A percentile compares a stretch with the other conserved stretches of the same genome.
Evolutionary conservation across 768 basidiomycete genomes (phyloP).

Genomic region (Pisolithus marmoratus): DNA sequence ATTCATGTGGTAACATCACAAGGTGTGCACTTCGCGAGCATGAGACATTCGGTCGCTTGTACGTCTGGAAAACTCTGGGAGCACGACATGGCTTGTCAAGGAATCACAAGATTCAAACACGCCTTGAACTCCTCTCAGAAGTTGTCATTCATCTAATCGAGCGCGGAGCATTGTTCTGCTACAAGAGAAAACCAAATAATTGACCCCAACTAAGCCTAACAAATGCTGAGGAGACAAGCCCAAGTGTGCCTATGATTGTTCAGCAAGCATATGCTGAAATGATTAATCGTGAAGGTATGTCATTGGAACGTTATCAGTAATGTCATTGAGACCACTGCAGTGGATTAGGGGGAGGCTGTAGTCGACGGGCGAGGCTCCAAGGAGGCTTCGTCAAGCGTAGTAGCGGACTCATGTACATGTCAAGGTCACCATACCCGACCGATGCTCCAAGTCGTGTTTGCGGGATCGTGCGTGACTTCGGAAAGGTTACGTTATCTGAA

Average conservation of each 20-base stretch:
- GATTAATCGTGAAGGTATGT: constrained; percentile 72
- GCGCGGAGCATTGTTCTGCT: constrained; percentile 82
- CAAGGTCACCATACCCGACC: too few relatives aligned
- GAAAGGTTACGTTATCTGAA: too few relatives aligned
- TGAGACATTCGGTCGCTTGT: constrained; percentile 76
- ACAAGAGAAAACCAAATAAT: constrained; percentile 44
- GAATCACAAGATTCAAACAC: constrained; percentile 45
- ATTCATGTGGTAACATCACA: constrained; percentile 66
- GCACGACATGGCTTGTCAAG: constrained; percentile 10
- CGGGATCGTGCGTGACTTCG: too few relatives aligned
- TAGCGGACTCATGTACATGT: too few relatives aligned
- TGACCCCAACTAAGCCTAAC: constrained; percentile 9
- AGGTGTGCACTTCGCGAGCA: constrained; percentile 75
- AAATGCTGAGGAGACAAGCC: constrained; percentile 33
- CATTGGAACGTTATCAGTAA: constrained; percentile 75
- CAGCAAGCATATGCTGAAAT: constrained; percentile 86
- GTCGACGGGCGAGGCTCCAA: too few relatives aligned
- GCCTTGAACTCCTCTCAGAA: constrained; percentile 86
- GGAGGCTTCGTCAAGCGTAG: too few relatives aligned
- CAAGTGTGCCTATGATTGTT: constrained; percentile 78
- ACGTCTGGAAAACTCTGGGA: constrained; percentile 23
- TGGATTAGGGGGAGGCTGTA: too few relatives aligned
- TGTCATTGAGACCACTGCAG: constrained; percentile 6
- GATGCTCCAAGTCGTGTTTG: too few relatives aligned
- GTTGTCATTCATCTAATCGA: constrained; percentile 93